Evolutionary conservation across 2,329 filamentous ascomycete species (phyloP).

Genomic region (Exserohilum turcica): DNA sequence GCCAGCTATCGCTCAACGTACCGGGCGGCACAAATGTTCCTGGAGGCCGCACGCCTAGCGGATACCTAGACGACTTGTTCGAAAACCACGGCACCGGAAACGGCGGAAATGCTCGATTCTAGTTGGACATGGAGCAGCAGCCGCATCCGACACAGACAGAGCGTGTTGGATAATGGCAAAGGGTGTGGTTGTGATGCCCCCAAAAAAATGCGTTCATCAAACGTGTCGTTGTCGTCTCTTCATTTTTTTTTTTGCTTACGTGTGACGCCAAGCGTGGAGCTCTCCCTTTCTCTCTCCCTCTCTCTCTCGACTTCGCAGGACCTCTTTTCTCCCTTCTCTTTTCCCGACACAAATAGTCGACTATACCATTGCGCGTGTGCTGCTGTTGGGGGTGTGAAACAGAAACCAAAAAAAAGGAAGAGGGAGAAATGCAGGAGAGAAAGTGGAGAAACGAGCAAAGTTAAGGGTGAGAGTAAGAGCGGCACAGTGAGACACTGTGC

Average conservation of each 20-base stretch:
- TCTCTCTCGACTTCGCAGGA: not conserved
- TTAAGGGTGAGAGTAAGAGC: not conserved
- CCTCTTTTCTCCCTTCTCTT: too few relatives aligned
- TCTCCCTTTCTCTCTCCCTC: not conserved
- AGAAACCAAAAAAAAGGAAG: not conserved
- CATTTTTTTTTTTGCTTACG: not conserved
- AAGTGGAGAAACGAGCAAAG: not conserved
- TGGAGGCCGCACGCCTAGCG: conserved; percentile 78
- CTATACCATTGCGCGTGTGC: too few relatives aligned
- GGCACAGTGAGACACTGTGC: too few relatives aligned
- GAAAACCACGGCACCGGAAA: conserved; percentile 65
- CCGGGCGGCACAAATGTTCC: conserved; percentile 54
- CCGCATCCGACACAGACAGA: conserved; percentile 1
- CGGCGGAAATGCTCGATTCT: conserved; percentile 40
- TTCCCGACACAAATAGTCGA: too few relatives aligned
- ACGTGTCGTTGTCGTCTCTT: not conserved
- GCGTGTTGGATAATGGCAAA: conserved; percentile 4
- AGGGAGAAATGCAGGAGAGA: not conserved
- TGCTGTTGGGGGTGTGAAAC: conserved; percentile 1
- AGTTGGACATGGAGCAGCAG: conserved; percentile 28
- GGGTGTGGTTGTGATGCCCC: not conserved
- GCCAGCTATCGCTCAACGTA: conserved; percentile 68
- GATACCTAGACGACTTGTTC: conserved; percentile 87
- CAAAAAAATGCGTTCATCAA: not conserved
- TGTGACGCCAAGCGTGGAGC: not conserved